Evolutionary conservation across 148 eudicot species (phyloP).

Genomic region (Chenopodium formosanum): DNA sequence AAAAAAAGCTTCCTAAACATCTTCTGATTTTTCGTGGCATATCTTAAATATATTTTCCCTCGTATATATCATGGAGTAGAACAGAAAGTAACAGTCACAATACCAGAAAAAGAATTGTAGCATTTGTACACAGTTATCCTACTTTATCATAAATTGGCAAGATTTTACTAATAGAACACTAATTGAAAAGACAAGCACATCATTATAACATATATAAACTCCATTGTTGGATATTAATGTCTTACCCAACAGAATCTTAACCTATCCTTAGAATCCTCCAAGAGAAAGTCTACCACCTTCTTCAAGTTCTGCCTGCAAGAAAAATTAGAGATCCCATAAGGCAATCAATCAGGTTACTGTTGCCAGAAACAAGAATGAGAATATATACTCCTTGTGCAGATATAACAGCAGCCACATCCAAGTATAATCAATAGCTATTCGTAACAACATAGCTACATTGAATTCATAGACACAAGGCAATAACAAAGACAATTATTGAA

Average conservation of each 20-base stretch:
- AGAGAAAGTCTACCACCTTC: slow-evolving; percentile 52
- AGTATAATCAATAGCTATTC: neutral
- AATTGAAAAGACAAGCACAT: slow-evolving; percentile 3
- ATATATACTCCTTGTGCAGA: neutral
- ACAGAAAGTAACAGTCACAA: neutral
- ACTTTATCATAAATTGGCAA: neutral
- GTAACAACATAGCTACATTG: neutral
- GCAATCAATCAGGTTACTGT: neutral
- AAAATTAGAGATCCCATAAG: neutral
- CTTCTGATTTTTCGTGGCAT: neutral
- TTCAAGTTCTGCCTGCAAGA: slow-evolving; percentile 55
- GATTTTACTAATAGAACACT: neutral
- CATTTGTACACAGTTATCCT: neutral
- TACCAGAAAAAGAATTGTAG: neutral
- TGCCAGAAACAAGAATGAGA: neutral
- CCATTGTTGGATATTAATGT: slow-evolving; percentile 12
- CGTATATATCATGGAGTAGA: neutral
- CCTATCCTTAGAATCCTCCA: slow-evolving; percentile 40
- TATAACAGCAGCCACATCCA: neutral
- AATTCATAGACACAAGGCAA: neutral
- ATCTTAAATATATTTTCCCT: neutral
- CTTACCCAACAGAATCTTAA: slow-evolving; percentile 82
- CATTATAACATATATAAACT: neutral
- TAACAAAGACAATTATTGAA: neutral
- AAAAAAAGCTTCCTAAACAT: neutral